Percentiles rank a stretch among this genome's conserved stretches.
Conservation (phyloP, 1,284 basidiomycete genomes). For the Moesziomyces globuligerus region DNA sequence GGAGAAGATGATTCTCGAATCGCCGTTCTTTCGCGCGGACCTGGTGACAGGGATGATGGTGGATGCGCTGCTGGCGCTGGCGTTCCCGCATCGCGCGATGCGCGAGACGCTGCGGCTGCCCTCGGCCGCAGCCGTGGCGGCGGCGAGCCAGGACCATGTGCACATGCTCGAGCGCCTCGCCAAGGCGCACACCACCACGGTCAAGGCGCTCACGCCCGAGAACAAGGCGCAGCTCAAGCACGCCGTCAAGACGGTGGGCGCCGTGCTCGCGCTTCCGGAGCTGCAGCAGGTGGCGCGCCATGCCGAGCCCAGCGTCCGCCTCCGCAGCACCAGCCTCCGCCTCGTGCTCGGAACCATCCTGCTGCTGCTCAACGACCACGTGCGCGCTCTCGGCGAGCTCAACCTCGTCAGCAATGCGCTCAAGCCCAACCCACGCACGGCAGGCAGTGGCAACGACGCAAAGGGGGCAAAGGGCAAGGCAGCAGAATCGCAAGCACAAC, state of each 20-base stretch:
- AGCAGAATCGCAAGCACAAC: no score
- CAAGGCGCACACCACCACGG: slow-evolving; percentile 18
- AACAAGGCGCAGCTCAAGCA: slow-evolving; percentile 28
- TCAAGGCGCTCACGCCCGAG: slow-evolving; percentile 14
- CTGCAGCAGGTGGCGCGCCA: slow-evolving; percentile 12
- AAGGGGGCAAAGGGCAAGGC: background rate
- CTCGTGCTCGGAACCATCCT: slow-evolving; percentile 25
- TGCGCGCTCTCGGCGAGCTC: slow-evolving; percentile 34
- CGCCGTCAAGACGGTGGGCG: slow-evolving; percentile 23
- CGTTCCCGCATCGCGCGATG: slow-evolving; percentile 37
- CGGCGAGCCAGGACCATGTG: slow-evolving; percentile 21
- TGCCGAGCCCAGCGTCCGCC: background rate
- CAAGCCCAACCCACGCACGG: slow-evolving; percentile 11
- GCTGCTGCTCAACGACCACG: slow-evolving; percentile 18
- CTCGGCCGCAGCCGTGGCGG: slow-evolving; percentile 8
- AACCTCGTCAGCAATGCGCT: slow-evolving; percentile 38
- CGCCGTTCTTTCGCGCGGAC: slow-evolving; percentile 46
- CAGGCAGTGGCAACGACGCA: no score
- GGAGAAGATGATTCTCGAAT: slow-evolving; percentile 44
- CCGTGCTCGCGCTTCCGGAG: slow-evolving; percentile 35
- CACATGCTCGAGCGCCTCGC: slow-evolving; percentile 23
- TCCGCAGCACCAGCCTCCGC: slow-evolving; percentile 23
- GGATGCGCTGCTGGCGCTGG: slow-evolving; percentile 28
- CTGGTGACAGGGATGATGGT: slow-evolving; percentile 43
- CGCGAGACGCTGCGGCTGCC: slow-evolving; percentile 32